A percentile compares a stretch with the other conserved stretches of the same genome.
Conservation (phyloP, 2,329 filamentous ascomycete genomes). For the Microsporum audouinii region DNA sequence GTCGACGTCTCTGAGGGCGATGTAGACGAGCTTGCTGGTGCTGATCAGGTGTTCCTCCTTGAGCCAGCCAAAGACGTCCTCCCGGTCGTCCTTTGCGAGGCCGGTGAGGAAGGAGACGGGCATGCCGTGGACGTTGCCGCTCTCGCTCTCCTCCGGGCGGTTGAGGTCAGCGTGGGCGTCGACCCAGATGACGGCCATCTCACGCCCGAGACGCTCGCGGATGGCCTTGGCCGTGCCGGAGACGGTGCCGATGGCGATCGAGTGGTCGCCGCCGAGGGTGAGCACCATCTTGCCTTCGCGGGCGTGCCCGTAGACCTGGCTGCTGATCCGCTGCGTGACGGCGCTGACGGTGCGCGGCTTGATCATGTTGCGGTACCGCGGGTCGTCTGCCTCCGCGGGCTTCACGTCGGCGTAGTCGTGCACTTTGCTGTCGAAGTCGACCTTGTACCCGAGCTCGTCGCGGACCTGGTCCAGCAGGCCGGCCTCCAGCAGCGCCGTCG, state of each 20-base stretch:
- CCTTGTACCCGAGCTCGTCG: conserved; percentile 76
- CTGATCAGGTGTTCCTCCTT: conserved; percentile 49
- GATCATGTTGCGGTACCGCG: conserved; percentile 85
- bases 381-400: conserved; percentile 45
- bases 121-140: conserved; percentile 97
- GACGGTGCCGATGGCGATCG: conserved; percentile 88
- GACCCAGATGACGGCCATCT: conserved; percentile 96
- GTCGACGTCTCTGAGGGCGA: conserved; percentile 87
- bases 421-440: conserved; percentile 71
- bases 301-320: conserved; percentile 81
- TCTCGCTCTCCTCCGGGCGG: conserved; percentile 76
- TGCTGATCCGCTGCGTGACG: conserved; percentile 66
- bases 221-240: conserved; percentile 77
- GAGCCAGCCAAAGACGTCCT: conserved; percentile 85
- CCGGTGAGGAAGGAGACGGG: conserved; percentile 86
- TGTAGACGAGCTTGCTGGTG: conserved; percentile 85
- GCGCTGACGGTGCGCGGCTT: conserved; percentile 75
- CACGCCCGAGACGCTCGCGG: conserved; percentile 64
- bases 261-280: conserved; percentile 91
- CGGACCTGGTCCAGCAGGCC: conserved; percentile 75
- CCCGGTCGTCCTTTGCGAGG: conserved; percentile 61
- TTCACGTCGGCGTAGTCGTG: conserved; percentile 70
- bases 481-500: conserved; percentile 74
- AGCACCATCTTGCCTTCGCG: conserved; percentile 73
- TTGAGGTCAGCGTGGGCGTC: conserved; percentile 98